Conservation (phyloP, 2,329 filamentous ascomycete species). For the Colletotrichum noveboracense region DNA sequence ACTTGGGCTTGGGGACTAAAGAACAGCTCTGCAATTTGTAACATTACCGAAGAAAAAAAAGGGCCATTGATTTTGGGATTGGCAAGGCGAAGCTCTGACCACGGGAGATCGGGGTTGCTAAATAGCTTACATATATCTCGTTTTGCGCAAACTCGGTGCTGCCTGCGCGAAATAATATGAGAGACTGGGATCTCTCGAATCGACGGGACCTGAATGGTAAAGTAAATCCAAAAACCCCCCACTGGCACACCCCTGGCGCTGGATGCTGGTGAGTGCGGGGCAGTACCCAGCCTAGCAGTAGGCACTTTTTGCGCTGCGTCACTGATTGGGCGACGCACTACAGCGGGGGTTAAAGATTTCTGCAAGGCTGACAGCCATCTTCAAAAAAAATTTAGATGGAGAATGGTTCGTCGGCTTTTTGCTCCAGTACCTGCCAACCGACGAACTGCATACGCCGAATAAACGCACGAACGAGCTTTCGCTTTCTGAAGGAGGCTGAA, state of each 20-base stretch:
- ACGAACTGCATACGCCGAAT: not conserved
- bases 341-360: constrained; percentile 16
- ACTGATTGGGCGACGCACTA: not conserved
- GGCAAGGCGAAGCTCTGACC: not conserved
- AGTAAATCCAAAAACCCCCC: not conserved
- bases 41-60: not conserved
- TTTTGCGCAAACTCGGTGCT: not conserved
- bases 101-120: not conserved
- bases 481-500: not conserved
- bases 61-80: not conserved
- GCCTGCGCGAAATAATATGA: too few relatives aligned
- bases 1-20: not conserved
- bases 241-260: not conserved
- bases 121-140: not conserved
- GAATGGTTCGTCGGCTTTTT: not conserved
- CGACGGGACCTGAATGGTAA: not conserved
- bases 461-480: not conserved
- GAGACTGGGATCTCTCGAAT: not conserved
- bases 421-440: not conserved
- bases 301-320: constrained; percentile 11
- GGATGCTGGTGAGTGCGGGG: not conserved
- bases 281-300: not conserved
- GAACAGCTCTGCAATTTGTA: not conserved
- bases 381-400: constrained; percentile 21
- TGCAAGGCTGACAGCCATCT: constrained; percentile 23